phyloP scores from a whole-genome alignment of 2,329 filamentous ascomycete genomes.

The Nothomitra cinnamomea region DNA sequence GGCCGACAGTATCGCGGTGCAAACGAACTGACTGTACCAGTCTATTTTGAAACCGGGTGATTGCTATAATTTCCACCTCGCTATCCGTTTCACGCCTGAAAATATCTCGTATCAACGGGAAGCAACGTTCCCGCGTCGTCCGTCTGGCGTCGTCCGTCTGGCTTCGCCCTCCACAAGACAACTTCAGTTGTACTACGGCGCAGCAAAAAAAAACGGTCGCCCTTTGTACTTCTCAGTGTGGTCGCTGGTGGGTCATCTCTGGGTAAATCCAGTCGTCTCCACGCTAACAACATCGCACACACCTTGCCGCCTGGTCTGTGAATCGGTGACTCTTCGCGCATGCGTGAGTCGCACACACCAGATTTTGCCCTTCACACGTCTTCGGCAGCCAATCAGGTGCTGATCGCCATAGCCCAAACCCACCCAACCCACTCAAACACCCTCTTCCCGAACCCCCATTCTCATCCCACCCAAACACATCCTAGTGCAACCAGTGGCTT shows the following conservation, averaged over 20 bases:
- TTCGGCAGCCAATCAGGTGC: background rate
- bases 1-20: too few species aligned
- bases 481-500: background rate
- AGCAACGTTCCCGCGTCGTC: background rate
- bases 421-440: background rate
- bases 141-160: background rate
- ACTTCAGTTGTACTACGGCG: too few species aligned
- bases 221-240: too few species aligned
- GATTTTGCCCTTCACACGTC: background rate
- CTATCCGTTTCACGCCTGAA: background rate
- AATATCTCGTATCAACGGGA: background rate
- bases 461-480: background rate
- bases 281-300: too few species aligned
- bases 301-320: too few species aligned
- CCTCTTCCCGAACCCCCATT: background rate
- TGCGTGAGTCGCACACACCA: background rate
- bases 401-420: background rate
- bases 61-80: constrained; percentile 1
- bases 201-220: too few species aligned
- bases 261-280: too few species aligned
- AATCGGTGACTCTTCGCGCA: background rate
- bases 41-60: background rate
- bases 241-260: too few species aligned
- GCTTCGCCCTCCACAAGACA: too few species aligned
- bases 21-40: background rate